phyloP scores from a whole-genome alignment of 2,329 filamentous ascomycete species.

The Dactylellina leptospora region DNA sequence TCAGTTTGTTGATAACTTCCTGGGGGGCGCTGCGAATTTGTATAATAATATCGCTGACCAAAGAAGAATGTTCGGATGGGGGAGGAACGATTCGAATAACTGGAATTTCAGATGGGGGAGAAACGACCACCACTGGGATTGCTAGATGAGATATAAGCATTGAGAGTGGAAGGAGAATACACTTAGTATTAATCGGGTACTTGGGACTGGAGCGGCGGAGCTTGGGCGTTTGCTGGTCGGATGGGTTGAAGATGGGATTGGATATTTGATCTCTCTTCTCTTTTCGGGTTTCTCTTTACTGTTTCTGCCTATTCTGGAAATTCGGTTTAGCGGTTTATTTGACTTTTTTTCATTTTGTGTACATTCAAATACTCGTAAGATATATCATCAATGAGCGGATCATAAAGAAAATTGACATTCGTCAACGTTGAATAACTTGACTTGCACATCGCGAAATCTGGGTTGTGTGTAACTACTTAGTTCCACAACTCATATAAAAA shows the following conservation, averaged over 20 bases:
- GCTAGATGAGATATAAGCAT: not conserved
- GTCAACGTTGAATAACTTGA: too few species aligned
- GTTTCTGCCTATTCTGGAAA: not conserved
- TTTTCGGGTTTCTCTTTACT: not conserved
- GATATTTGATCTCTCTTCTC: slow-evolving; percentile 3
- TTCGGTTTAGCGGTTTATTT: not conserved
- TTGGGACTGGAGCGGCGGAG: slow-evolving; percentile 20
- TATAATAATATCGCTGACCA: slow-evolving; percentile 43
- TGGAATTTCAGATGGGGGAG: slow-evolving; percentile 47
- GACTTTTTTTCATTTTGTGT: slow-evolving; percentile 8
- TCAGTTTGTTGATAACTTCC: slow-evolving; percentile 24
- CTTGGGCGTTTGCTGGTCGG: slow-evolving; percentile 27
- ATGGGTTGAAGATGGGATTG: slow-evolving; percentile 12
- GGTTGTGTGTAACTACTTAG: too few species aligned
- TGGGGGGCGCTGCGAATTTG: slow-evolving; percentile 32
- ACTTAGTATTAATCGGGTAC: slow-evolving; percentile 4
- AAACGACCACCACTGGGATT: slow-evolving; percentile 34
- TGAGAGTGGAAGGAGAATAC: not conserved
- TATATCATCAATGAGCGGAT: too few species aligned
- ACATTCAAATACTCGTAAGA: not conserved
- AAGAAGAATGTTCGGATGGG: slow-evolving; percentile 33
- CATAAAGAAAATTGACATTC: too few species aligned
- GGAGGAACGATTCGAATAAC: slow-evolving; percentile 10
- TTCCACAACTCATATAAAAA: not conserved
- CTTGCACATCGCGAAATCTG: too few species aligned